phyloP scores from a whole-genome alignment of 2,329 filamentous ascomycete genomes.

The Aspergillus puulaauensis region DNA sequence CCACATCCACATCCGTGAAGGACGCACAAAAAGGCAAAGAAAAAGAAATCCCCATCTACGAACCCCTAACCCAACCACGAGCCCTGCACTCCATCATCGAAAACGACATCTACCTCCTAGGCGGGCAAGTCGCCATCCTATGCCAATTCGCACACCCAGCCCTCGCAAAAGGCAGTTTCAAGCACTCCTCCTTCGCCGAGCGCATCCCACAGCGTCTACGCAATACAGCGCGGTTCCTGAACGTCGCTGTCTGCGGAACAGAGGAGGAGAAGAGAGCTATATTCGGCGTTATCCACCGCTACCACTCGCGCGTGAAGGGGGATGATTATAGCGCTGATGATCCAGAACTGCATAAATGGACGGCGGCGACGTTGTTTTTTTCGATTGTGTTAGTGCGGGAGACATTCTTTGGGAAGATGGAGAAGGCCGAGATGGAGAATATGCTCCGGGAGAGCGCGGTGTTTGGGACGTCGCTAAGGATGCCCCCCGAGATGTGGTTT shows the following conservation, averaged over 20 bases:
- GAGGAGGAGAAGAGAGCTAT: slow-evolving; percentile 26
- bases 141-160: slow-evolving; percentile 28
- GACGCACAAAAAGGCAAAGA: neutral
- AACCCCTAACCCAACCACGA: slow-evolving; percentile 6
- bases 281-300: slow-evolving; percentile 25
- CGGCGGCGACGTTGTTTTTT: slow-evolving; percentile 29
- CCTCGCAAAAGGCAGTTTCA: slow-evolving; percentile 24
- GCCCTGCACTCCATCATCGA: slow-evolving; percentile 2
- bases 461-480: slow-evolving; percentile 18
- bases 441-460: slow-evolving; percentile 16
- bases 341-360: slow-evolving; percentile 30
- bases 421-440: slow-evolving; percentile 2
- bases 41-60: slow-evolving; percentile 1
- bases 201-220: slow-evolving; percentile 25
- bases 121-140: slow-evolving; percentile 21
- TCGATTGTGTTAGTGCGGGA: slow-evolving; percentile 25
- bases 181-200: slow-evolving; percentile 26
- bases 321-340: slow-evolving; percentile 28
- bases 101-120: slow-evolving; percentile 13
- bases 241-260: slow-evolving; percentile 25
- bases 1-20: fast-evolving
- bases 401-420: slow-evolving; percentile 22
- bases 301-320: slow-evolving; percentile 23
- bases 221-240: slow-evolving; percentile 26
- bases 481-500: slow-evolving; percentile 32